Conservation (phyloP, 2,329 filamentous ascomycete species). For the Aspergillus alliaceus region DNA sequence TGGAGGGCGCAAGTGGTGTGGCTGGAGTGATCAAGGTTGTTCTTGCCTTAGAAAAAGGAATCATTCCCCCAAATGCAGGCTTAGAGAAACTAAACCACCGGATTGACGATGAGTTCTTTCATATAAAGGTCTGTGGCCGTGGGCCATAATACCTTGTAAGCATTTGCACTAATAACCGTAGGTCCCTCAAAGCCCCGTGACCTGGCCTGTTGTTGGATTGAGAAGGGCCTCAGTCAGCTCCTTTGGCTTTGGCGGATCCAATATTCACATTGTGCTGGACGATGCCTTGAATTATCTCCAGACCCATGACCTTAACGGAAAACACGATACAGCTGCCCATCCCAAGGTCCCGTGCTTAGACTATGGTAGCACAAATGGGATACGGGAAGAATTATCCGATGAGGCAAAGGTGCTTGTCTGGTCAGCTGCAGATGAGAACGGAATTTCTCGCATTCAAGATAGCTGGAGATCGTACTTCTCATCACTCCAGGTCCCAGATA, state of each 20-base stretch:
- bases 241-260: constrained; percentile 6
- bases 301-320: background rate
- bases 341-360: background rate
- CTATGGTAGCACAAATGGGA: background rate
- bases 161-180: background rate
- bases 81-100: constrained; percentile 1
- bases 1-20: constrained; percentile 31
- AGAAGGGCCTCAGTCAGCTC: constrained; percentile 3
- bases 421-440: constrained; percentile 2
- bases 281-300: background rate
- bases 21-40: constrained; percentile 17
- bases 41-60: constrained; percentile 9
- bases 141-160: background rate
- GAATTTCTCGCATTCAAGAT: background rate
- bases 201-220: background rate
- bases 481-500: background rate
- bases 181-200: background rate
- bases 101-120: background rate
- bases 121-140: background rate
- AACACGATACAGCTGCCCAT: background rate
- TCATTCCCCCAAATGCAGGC: constrained; percentile 19
- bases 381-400: background rate
- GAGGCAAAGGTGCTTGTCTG: background rate
- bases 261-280: constrained; percentile 3
- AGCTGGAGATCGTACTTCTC: background rate